A percentile compares a stretch with the other conserved stretches of the same genome.
Evolutionary conservation across 352 stramenopile genomes (phyloP).

Genomic region (Sclerospora graminicola): DNA sequence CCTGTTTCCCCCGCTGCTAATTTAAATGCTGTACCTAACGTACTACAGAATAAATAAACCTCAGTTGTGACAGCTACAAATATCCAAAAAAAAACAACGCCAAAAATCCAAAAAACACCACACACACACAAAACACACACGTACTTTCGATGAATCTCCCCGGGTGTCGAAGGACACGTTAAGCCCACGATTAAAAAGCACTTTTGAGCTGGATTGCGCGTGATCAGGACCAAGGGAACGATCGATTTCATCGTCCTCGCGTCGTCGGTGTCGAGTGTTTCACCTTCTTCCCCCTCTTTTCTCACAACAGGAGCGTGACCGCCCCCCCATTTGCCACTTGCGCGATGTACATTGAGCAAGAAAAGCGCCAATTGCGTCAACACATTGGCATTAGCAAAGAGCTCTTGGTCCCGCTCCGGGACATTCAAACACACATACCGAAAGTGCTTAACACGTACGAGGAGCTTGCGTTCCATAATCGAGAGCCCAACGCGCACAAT

Average conservation of each 20-base stretch:
- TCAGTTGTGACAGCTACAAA: too few species aligned
- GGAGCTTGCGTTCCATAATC: conserved; percentile 92
- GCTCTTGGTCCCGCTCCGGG: conserved; percentile 61
- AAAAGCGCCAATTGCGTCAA: conserved; percentile 91
- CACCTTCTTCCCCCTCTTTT: conserved; percentile 27
- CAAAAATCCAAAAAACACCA: not conserved
- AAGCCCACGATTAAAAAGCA: conserved; percentile 94
- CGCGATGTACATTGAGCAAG: conserved; percentile 91
- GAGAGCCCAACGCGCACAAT: conserved; percentile 91
- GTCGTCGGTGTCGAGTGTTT: conserved; percentile 32
- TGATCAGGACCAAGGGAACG: conserved; percentile 71
- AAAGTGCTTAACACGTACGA: conserved; percentile 94
- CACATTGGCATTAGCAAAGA: conserved; percentile 92
- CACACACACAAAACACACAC: conserved; percentile 6
- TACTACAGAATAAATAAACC: conserved; percentile 38
- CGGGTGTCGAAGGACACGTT: conserved; percentile 83
- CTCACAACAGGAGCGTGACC: conserved; percentile 2
- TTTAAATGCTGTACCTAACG: conserved; percentile 90
- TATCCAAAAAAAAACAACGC: conserved; percentile 4
- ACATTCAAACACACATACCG: conserved; percentile 93
- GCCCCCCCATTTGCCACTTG: conserved; percentile 91
- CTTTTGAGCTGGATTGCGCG: conserved; percentile 80
- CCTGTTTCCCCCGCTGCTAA: conserved; percentile 89
- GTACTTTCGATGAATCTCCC: conserved; percentile 85
- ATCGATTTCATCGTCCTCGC: conserved; percentile 32